Percentiles rank a stretch among this genome's conserved stretches.
phyloP scores from a whole-genome alignment of 352 stramenopile species.

The Phytophthora litchii region DNA sequence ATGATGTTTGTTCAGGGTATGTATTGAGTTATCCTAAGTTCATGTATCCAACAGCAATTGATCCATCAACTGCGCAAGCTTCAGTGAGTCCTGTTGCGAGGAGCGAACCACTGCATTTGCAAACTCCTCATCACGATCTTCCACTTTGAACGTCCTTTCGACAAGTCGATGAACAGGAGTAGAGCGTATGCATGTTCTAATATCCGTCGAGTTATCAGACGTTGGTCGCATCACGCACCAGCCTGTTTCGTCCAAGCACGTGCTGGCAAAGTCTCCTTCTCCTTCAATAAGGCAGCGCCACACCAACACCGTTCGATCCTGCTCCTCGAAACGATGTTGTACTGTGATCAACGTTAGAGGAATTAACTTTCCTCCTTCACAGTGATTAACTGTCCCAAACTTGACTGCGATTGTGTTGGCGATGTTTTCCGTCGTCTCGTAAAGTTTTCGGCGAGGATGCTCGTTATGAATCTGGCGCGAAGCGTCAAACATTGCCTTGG shows the following conservation, averaged over 20 bases:
- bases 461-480: conserved; percentile 14
- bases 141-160: no score
- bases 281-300: conserved; percentile 20
- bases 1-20: no score
- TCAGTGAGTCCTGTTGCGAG: conserved; percentile 2
- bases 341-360: conserved; percentile 3
- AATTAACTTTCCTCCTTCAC: conserved; percentile 1
- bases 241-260: conserved; percentile 14
- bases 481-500: conserved; percentile 13
- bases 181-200: conserved; percentile 17
- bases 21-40: no score
- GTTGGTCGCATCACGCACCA: conserved; percentile 14
- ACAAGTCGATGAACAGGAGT: neutral
- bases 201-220: conserved; percentile 2
- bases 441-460: conserved; percentile 2
- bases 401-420: conserved; percentile 22
- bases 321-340: conserved; percentile 14
- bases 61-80: conserved; percentile 14
- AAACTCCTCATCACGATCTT: conserved; percentile 2
- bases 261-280: conserved; percentile 14
- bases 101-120: conserved; percentile 9
- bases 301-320: conserved; percentile 15
- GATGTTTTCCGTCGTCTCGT: neutral
- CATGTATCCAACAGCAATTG: conserved; percentile 9
- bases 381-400: conserved; percentile 14